phyloP scores from a whole-genome alignment of 495 filamentous ascomycete genomes.

The Pyrenula massariospora region DNA sequence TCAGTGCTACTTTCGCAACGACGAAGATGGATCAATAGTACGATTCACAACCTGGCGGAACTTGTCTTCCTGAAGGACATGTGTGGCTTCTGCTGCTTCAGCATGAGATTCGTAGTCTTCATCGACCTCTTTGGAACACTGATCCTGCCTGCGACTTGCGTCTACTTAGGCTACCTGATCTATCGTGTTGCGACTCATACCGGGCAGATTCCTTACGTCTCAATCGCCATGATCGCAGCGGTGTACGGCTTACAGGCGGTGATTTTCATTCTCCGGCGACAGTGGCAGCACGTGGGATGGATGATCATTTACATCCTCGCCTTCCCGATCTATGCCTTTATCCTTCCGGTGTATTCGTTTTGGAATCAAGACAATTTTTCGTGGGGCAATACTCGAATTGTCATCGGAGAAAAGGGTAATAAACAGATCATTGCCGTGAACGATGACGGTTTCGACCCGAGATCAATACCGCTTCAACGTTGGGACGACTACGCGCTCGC shows the following conservation, averaged over 20 bases:
- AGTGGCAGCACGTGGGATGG: constrained; percentile 98
- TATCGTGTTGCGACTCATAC: constrained; percentile 60
- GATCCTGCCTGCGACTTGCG: constrained; percentile 83
- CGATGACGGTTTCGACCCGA: constrained; percentile 81
- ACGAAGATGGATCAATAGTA: constrained; percentile 98
- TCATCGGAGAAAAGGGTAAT: constrained; percentile 83
- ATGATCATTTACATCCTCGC: constrained; percentile 97
- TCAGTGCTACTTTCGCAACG: constrained; percentile 85
- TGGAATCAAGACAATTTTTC: constrained; percentile 98
- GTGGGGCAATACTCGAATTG: constrained; percentile 96
- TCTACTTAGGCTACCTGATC: constrained; percentile 82
- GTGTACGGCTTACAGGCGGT: constrained; percentile 93
- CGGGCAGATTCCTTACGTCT: constrained; percentile 75
- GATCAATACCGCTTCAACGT: constrained; percentile 82
- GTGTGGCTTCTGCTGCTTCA: constrained; percentile 98
- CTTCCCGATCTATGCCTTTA: constrained; percentile 85
- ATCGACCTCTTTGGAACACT: constrained; percentile 90
- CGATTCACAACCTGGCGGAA: constrained; percentile 88
- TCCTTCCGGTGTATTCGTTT: constrained; percentile 93
- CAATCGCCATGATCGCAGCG: constrained; percentile 74
- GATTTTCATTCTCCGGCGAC: constrained; percentile 89
- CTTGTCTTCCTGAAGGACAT: constrained; percentile 78
- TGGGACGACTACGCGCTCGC: constrained; percentile 96
- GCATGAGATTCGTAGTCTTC: constrained; percentile 95
- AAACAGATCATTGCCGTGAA: constrained; percentile 81